phyloP scores from a whole-genome alignment of 495 filamentous ascomycete species.

The Immersiella caudata region DNA sequence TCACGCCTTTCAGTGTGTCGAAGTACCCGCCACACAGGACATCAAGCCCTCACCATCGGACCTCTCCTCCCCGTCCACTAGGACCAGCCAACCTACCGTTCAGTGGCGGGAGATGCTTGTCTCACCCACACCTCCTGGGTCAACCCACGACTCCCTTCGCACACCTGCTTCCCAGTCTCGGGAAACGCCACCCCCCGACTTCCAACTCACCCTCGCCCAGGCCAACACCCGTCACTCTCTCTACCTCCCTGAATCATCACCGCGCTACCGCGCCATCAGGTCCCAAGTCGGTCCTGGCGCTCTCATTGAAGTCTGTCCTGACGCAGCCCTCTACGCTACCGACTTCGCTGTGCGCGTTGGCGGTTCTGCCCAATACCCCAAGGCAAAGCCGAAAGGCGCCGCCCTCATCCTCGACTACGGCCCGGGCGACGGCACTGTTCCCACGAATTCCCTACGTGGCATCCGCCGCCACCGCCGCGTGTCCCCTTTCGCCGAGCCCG shows the following conservation, averaged over 20 bases:
- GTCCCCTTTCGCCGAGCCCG: constrained; percentile 74
- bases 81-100: constrained; percentile 47
- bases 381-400: constrained; percentile 70
- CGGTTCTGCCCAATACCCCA: constrained; percentile 58
- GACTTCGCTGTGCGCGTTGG: constrained; percentile 85
- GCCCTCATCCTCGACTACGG: constrained; percentile 96
- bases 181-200: constrained; percentile 64
- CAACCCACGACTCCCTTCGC: constrained; percentile 47
- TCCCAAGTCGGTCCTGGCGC: constrained; percentile 58
- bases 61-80: constrained; percentile 51
- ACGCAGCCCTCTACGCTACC: constrained; percentile 74
- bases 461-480: constrained; percentile 74
- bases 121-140: constrained; percentile 60
- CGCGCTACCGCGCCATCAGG: constrained; percentile 76
- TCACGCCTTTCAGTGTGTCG: constrained; percentile 80
- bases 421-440: constrained; percentile 68
- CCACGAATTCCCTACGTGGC: constrained; percentile 83
- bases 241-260: constrained; percentile 81
- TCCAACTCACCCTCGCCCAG: constrained; percentile 77
- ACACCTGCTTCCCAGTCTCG: constrained; percentile 59
- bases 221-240: constrained; percentile 76
- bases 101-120: constrained; percentile 92
- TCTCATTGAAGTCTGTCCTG: constrained; percentile 86
- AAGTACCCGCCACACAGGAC: constrained; percentile 53
- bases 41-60: constrained; percentile 41